Evolutionary conservation across 805 yeast species (phyloP), one percentile per base, ranked within the genome.

Genomic region (Metschnikowia continentalis): DNA sequence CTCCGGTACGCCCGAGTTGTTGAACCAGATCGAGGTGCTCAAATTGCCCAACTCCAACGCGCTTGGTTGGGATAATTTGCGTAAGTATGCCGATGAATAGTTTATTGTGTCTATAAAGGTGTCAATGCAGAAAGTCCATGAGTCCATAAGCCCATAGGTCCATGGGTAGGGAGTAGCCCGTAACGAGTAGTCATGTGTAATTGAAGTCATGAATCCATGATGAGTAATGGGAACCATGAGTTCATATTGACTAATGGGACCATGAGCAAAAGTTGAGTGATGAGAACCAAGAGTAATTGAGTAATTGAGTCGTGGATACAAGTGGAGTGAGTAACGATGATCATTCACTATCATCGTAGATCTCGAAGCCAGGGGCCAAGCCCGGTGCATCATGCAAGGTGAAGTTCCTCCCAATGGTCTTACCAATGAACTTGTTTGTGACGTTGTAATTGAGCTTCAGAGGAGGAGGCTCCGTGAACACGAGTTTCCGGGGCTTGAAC

Each of bases 21-120:
- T 72, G 46, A 70, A 66, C 44, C 70, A 66, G 53, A 58, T 72
- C 33, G 78, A 74, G 52, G 62, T 74, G 13, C 58, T 74, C 15
- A 72, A 71, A 58, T 63, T 74, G 38, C 78, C 78, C 2, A 74
- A 74, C 56, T 69, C 75, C 36, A 74, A 74, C 52, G 59, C 70
- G 13, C 49, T 74, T 39, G 78, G 71, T 3, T 74, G 78, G 78
- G 78, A 72, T 49, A 74, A 74, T 51, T 56, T 74, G 43, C 62
- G 67, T 47, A 71, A 70, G 57, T 74, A 65, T 57, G 52, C 54
- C 36, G 32, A 41, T 13, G 39, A 22, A 20, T 45, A 46, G 43
- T 22, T 30, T 15, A 38, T 38, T 19, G 41, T n/a, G 26, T 39
- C 22, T 35, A 35, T 35, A 35, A 35, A 35, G 10, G 22, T 39